A percentile compares a stretch with the other conserved stretches of the same genome.
Conservation (phyloP, 495 filamentous ascomycete species). For the Aspergillus coremiiformis region DNA sequence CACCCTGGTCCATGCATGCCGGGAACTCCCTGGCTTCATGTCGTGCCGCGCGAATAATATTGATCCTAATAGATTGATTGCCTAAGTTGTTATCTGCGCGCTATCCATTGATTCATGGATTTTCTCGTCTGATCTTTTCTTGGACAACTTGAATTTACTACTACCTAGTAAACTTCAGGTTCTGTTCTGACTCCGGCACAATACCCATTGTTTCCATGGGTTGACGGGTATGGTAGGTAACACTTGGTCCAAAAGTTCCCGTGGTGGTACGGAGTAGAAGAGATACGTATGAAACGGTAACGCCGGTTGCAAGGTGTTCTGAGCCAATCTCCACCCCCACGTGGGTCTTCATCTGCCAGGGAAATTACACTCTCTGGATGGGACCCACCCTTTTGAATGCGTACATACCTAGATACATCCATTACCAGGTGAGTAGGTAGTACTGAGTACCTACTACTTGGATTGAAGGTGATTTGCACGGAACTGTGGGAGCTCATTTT, state of each 20-base stretch:
- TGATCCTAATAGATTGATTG: not conserved
- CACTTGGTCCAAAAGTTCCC: not conserved
- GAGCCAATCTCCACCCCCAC: conserved; percentile 19
- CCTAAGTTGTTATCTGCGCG: not conserved
- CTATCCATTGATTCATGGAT: not conserved
- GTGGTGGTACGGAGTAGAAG: not conserved
- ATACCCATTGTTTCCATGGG: not conserved
- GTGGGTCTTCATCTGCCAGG: conserved; percentile 15
- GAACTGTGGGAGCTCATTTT: not conserved
- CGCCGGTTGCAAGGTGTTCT: not conserved
- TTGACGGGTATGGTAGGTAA: not conserved
- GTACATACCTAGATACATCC: no score
- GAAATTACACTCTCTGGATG: conserved; percentile 9
- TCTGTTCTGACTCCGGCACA: no score
- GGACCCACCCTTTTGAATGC: not conserved
- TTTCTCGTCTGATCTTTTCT: not conserved
- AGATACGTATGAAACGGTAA: conserved; percentile 9
- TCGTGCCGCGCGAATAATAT: not conserved
- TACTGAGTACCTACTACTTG: no score
- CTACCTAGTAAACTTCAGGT: no score
- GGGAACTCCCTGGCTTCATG: not conserved
- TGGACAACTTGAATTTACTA: no score
- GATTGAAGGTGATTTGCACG: not conserved
- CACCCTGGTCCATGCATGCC: not conserved
- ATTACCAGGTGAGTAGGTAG: no score